These are phyloP conservation scores for Ganoderma lucidum DNA, from an alignment of 1,284 basidiomycete genomes.

Conservation along the genomic window DNA sequence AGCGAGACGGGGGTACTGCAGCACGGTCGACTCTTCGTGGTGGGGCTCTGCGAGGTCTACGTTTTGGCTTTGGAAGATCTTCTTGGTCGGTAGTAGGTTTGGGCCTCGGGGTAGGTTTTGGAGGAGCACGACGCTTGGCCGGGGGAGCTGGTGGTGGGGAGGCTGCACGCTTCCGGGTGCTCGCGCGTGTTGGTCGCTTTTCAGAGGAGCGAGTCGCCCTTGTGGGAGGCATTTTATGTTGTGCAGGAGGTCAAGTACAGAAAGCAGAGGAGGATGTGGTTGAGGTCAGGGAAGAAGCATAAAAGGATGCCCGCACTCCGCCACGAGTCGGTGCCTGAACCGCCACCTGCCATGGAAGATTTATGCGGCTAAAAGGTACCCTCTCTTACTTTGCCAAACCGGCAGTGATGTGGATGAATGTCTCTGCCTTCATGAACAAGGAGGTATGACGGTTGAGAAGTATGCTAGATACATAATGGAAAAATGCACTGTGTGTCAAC, in stretches of 20 bases:
- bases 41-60: not conserved
- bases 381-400: too few relatives aligned
- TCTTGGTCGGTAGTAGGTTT: not conserved
- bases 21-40: not conserved
- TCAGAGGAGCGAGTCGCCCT: conserved; percentile 2
- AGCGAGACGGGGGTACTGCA: not conserved
- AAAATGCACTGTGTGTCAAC: too few relatives aligned
- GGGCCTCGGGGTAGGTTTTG: not conserved
- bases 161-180: conserved; percentile 1
- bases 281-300: not conserved
- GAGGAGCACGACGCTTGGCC: not conserved
- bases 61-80: not conserved
- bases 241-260: not conserved
- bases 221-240: not conserved
- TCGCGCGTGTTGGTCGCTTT: not conserved
- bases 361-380: too few relatives aligned
- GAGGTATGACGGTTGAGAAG: too few relatives aligned
- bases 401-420: too few relatives aligned
- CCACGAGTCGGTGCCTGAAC: too few relatives aligned
- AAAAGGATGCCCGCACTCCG: too few relatives aligned
- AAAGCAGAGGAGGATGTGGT: not conserved
- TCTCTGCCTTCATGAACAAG: too few relatives aligned
- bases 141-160: conserved; percentile 3
- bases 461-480: too few relatives aligned
- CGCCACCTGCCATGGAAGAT: too few relatives aligned